Percentiles rank a stretch among this genome's conserved stretches.
phyloP scores from a whole-genome alignment of 768 basidiomycete species.

The Cytidiella melzeri region DNA sequence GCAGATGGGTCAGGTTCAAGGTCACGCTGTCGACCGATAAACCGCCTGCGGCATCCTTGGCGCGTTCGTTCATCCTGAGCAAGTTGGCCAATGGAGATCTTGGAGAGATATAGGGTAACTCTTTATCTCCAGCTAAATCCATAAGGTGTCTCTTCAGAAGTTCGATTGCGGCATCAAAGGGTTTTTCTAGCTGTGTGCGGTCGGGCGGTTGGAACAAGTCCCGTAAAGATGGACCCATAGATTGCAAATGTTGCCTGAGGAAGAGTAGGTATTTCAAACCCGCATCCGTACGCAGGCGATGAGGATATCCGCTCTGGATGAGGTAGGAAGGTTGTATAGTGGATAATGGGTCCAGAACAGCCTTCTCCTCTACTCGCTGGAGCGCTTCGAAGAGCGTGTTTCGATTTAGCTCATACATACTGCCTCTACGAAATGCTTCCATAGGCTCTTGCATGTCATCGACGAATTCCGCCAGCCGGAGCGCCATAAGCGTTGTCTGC shows the following conservation, averaged over 20 bases:
- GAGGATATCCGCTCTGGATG: conserved; percentile 67
- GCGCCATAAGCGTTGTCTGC: conserved; percentile 14
- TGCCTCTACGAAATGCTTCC: background rate
- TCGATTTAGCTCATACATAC: conserved; percentile 25
- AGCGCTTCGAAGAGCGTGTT: conserved; percentile 45
- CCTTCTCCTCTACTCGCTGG: conserved; percentile 39
- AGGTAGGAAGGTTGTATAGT: conserved; percentile 81
- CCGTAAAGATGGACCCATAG: conserved; percentile 26
- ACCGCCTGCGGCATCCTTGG: too few relatives aligned
- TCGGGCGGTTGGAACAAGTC: conserved; percentile 9
- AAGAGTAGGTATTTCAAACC: conserved; percentile 77
- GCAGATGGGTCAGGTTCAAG: conserved; percentile 2
- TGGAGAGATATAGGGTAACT: background rate
- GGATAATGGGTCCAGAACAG: conserved; percentile 69
- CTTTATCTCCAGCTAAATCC: conserved; percentile 7
- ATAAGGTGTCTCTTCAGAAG: conserved; percentile 2
- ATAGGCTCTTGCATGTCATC: background rate
- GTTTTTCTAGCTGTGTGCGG: background rate
- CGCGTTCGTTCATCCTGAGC: background rate
- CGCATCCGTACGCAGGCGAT: conserved; percentile 58
- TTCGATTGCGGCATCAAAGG: background rate
- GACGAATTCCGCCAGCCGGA: background rate
- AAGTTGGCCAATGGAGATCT: background rate
- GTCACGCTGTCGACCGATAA: background rate
- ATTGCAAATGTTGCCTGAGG: conserved; percentile 60